These are phyloP conservation scores for Alternaria sp. DNA, from an alignment of 2,329 filamentous ascomycete species.

Conservation along the genomic window DNA sequence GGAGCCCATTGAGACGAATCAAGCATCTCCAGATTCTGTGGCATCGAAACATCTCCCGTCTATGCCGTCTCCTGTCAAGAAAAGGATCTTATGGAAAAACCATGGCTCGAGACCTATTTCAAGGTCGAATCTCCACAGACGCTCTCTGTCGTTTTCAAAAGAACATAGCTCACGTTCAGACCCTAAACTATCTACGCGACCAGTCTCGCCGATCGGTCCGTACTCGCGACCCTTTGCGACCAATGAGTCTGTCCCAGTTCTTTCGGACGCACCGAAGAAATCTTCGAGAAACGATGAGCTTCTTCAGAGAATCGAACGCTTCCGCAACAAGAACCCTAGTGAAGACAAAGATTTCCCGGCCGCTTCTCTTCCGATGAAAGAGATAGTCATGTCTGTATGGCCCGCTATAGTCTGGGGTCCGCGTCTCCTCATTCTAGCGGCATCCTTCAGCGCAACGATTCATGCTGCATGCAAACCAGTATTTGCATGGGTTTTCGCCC, in stretches of 20 bases:
- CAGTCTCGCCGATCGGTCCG: background rate
- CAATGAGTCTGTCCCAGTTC: background rate
- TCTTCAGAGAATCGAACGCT: background rate
- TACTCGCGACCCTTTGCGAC: constrained; percentile 12
- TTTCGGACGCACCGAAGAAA: background rate
- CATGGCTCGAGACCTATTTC: constrained; percentile 7
- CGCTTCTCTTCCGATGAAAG: constrained; percentile 47
- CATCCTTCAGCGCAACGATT: constrained; percentile 65
- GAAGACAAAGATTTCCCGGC: background rate
- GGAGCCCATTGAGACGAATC: background rate
- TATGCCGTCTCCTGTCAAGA: constrained; percentile 1
- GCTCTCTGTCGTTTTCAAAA: constrained; percentile 2
- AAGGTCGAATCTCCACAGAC: constrained; percentile 3
- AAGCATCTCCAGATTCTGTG: background rate
- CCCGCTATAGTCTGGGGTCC: constrained; percentile 63
- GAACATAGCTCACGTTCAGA: constrained; percentile 7
- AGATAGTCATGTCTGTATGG: constrained; percentile 74
- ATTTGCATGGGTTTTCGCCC: constrained; percentile 78
- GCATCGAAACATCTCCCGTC: background rate
- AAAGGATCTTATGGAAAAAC: background rate
- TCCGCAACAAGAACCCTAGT: background rate
- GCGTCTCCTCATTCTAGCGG: constrained; percentile 63
- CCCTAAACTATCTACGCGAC: constrained; percentile 11
- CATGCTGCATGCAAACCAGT: constrained; percentile 72
- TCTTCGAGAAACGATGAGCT: background rate